phyloP scores from a whole-genome alignment of 169 alveolate species.

The Plasmodium ovale region DNA sequence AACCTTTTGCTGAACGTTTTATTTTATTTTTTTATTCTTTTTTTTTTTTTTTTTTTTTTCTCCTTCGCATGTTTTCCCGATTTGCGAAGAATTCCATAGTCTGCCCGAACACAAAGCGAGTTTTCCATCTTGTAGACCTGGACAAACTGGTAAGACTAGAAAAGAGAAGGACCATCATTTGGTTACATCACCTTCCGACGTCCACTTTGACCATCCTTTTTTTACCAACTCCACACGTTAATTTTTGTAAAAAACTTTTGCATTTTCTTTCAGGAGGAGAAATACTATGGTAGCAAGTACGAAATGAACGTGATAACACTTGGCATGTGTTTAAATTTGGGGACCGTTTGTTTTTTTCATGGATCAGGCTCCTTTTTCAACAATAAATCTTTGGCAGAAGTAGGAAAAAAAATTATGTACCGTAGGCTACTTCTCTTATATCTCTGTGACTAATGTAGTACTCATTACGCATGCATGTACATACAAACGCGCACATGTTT shows the following conservation, averaged over 20 bases:
- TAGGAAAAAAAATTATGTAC: too few species aligned
- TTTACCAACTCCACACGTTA: too few species aligned
- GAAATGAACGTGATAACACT: conserved; percentile 52
- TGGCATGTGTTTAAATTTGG: conserved; percentile 53
- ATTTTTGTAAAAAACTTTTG: background rate
- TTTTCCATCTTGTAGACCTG: conserved; percentile 57
- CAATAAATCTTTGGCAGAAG: conserved; percentile 41
- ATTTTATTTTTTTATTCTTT: too few species aligned
- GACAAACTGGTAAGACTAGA: conserved; percentile 21
- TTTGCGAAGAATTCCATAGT: conserved; percentile 62
- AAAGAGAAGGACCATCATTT: too few species aligned
- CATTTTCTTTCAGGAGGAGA: conserved; percentile 36
- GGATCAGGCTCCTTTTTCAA: conserved; percentile 53
- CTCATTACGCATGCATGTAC: background rate
- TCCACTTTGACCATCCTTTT: background rate
- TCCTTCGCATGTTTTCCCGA: too few species aligned
- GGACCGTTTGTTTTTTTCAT: conserved; percentile 63
- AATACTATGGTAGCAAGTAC: conserved; percentile 44
- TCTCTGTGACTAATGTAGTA: too few species aligned
- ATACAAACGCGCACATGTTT: background rate
- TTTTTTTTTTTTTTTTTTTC: background rate
- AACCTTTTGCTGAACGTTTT: too few species aligned
- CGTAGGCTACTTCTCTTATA: too few species aligned
- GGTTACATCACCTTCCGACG: background rate
- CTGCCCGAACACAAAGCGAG: conserved; percentile 54